These are phyloP conservation scores for Phialemoniopsis sp. DNA, from an alignment of 2,329 filamentous ascomycete species.

Conservation along the genomic window DNA sequence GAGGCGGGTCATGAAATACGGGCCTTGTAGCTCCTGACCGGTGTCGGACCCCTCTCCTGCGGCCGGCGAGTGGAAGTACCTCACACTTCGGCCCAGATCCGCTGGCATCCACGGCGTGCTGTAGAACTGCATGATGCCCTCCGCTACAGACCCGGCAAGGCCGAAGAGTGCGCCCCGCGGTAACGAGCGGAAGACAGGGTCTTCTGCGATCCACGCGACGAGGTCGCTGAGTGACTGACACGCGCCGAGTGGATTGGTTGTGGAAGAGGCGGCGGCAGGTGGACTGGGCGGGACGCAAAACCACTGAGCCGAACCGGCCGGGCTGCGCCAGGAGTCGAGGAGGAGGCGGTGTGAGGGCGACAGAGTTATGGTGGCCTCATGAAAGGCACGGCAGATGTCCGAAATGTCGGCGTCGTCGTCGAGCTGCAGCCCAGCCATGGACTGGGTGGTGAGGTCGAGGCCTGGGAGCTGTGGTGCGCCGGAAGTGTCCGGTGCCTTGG, in stretches of 20 bases:
- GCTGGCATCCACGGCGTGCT: conserved; percentile 5
- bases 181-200: conserved; percentile 3
- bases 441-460: no score
- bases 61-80: not conserved
- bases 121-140: conserved; percentile 8
- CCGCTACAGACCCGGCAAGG: conserved; percentile 2
- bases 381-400: no score
- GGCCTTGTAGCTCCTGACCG: not conserved
- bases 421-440: no score
- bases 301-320: not conserved
- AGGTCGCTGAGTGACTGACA: not conserved
- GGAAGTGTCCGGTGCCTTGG: no score
- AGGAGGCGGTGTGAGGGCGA: no score
- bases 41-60: conserved; percentile 18
- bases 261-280: no score
- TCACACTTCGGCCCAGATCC: conserved; percentile 1
- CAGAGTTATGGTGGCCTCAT: no score
- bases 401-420: no score
- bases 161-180: conserved; percentile 1
- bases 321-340: not conserved
- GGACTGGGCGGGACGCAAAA: conserved; percentile 2
- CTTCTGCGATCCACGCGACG: conserved; percentile 5
- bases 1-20: conserved; percentile 3
- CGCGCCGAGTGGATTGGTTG: not conserved
- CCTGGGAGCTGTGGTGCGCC: no score